phyloP scores from a whole-genome alignment of 83 land plant species.

The Diphasiastrum complanatum region DNA sequence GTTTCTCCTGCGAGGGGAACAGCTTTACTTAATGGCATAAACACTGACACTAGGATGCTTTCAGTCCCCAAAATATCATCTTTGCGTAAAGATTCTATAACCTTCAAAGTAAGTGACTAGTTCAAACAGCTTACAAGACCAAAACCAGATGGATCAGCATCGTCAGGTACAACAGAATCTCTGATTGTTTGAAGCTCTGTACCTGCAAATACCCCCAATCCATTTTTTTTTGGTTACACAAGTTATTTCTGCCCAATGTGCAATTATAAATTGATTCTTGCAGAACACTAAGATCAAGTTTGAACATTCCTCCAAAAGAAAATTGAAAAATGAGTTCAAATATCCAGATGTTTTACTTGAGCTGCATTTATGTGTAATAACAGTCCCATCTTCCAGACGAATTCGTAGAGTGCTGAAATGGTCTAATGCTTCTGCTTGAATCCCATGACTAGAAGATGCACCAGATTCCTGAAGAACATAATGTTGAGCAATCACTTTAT shows the following conservation, averaged over 20 bases:
- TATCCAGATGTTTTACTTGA: conserved; percentile 6
- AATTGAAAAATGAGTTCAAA: background rate
- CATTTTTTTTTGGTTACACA: background rate
- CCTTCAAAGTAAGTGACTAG: no score
- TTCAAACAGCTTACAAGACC: conserved; percentile 22
- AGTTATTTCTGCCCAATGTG: background rate
- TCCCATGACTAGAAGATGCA: no score
- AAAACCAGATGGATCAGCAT: conserved; percentile 4
- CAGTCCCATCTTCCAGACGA: conserved; percentile 16
- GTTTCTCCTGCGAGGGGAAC: no score
- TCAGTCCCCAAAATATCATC: no score
- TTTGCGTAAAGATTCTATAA: no score
- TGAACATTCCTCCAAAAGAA: background rate
- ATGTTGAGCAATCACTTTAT: no score
- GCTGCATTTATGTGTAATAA: conserved; percentile 9
- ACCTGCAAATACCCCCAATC: conserved; percentile 4
- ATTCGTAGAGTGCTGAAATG: conserved; percentile 19
- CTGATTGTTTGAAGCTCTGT: conserved; percentile 9
- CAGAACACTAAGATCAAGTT: no score
- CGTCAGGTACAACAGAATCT: conserved; percentile 5
- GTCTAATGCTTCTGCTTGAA: conserved; percentile 7
- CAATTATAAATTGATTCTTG: no score
- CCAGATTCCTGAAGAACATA: no score
- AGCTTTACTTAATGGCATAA: no score
- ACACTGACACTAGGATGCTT: no score